Evolutionary conservation across 352 stramenopile species (phyloP), one percentile per base, ranked within the genome.

Genomic region (Phytopythium kandeliae): DNA sequence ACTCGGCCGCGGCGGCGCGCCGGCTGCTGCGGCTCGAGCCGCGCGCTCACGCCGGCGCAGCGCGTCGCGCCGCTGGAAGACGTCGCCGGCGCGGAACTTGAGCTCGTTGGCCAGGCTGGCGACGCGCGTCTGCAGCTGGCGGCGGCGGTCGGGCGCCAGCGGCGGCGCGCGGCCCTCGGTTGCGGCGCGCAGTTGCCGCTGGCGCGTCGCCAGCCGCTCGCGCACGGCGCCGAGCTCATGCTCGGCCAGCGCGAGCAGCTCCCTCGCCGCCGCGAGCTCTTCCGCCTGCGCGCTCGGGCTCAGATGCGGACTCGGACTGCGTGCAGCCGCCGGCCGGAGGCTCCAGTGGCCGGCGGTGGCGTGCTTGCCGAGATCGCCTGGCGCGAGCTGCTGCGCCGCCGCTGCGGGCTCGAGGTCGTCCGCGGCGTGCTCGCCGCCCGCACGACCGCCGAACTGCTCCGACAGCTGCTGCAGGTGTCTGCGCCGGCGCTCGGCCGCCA

Each of bases 21-120:
- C 28, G 10, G 21, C 13, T 26, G 50, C 33, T 55, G 31, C 13
- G 45, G 30, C 30, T 55, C 24, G 41, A 4, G 35, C 51, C 8
- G 30, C 35, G 6, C 57, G 70, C 24, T 82, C 71, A 34, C 85
- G 85, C 25, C 72, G 70, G 30, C 74, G 77, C 15, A 92, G 62
- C 43, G 90, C 77, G 57, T 92, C 90, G 51, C 68, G 72, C 17
- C 82, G 74, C 54, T 91, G 78, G 47, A 80, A 92, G 17, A 89
- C 45, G 31, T 89, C 79, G 11, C 77, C 82, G 0, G 74, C 78
- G 16, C 73, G 71, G 22, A 77, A 75, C 55, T 86, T 82, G 51
- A 91, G 61, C 5, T 84, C 59, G 35, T 89, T 86, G 21, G 62
- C 69, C 13, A 86, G 60, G 28, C 44, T 59, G 2, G 71, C 74